Evolutionary conservation across 2,329 filamentous ascomycete genomes (phyloP).

Genomic region (Fusarium sp.): DNA sequence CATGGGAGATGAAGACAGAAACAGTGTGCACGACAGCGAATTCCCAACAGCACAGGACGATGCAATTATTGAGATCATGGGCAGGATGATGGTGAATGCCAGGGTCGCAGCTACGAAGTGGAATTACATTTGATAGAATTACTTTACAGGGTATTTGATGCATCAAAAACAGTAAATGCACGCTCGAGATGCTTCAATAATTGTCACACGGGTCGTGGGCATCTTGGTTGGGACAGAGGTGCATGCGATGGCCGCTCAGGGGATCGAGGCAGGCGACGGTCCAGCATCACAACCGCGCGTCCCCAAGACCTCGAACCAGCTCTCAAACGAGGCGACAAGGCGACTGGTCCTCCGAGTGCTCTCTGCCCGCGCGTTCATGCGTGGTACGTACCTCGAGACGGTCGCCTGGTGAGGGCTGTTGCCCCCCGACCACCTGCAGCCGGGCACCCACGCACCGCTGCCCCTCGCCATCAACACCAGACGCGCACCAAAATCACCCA

Average conservation of each 20-base stretch:
- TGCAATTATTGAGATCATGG: neutral
- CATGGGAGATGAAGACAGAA: fast-evolving
- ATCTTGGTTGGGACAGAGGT: neutral
- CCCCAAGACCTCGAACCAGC: neutral
- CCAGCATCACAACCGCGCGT: neutral
- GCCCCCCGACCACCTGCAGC: neutral
- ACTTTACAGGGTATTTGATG: neutral
- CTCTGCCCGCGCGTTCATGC: neutral
- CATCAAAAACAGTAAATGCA: fast-evolving
- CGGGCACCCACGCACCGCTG: neutral
- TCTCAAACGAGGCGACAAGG: neutral
- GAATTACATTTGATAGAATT: neutral
- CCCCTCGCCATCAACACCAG: neutral
- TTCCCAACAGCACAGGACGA: too few species aligned
- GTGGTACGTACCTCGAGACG: neutral
- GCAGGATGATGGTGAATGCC: neutral
- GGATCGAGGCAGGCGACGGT: constrained; percentile 1
- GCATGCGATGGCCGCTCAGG: constrained; percentile 13
- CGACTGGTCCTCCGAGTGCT: neutral
- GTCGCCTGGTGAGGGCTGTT: neutral
- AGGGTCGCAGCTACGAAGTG: neutral
- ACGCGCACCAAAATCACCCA: neutral
- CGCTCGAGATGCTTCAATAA: fast-evolving
- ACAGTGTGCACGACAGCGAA: fast-evolving
- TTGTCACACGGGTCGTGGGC: neutral